Evolutionary conservation across 208 protist species (phyloP), one percentile per base, ranked within the genome.

Genomic region (Naegleria fowleri): DNA sequence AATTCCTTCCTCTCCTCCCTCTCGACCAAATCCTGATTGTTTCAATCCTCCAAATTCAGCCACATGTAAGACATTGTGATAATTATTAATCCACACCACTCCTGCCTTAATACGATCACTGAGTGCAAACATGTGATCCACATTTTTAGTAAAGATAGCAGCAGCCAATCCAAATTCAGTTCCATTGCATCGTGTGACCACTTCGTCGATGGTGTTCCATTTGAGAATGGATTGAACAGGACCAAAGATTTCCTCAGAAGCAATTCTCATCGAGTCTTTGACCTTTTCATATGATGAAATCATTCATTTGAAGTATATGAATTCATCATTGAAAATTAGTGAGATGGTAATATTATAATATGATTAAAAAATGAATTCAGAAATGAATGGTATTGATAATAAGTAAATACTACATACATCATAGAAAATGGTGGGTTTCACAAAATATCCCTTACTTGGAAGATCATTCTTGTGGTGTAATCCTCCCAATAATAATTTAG

Each of bases 71-170:
- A 97, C 95, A 86, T 90, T 93, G 93, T 96, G 96, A 94, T 95
- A 98, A 84, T 92, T 94, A 93, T 98, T 98, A 59, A 97, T 92
- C 96, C 96, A 98, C 88, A 97, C 94, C 39, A 95, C 97, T 86
- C 96, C 96, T 58, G 95, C 95, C 75, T 97, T 92, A 3, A 97
- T 92, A 90, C 92, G 92, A 6, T 93, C 93, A 40, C 92, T 85
- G 75, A 93, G 94, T 86, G 92, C 92, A 83, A 97, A 88, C 40
- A 94, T 94, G 13, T 95, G 96, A 92, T 95, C 92, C 52, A 97
- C 92, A 91, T 95, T 93, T 83, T 91, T 92, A 38, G 95, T 96
- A 92, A 93, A 96, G 86, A 98, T 93, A 75, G 94, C 96, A 16
- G 96, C 95, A 43, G 96, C 96, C 25, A 98, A 94, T 55, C 96